A percentile compares a stretch with the other conserved stretches of the same genome.
These are phyloP conservation scores for Aeminium ludgeri DNA, from an alignment of 495 filamentous ascomycete genomes.

Conservation along the genomic window DNA sequence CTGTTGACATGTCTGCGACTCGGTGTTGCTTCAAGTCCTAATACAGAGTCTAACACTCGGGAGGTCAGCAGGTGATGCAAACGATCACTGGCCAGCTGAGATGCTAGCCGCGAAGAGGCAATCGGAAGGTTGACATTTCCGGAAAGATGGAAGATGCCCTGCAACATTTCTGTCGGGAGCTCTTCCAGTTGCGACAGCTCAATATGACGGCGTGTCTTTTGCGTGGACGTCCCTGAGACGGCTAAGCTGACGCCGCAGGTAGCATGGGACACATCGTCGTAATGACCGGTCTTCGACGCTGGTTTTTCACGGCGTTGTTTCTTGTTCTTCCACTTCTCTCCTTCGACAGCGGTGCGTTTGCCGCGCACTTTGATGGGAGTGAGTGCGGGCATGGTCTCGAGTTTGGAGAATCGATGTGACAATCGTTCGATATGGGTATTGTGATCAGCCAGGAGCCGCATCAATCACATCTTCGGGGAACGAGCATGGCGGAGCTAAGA, in stretches of 20 bases:
- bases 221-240: background rate
- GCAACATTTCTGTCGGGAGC: conserved; percentile 14
- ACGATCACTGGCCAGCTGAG: conserved; percentile 5
- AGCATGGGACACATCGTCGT: too few species aligned
- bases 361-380: conserved; percentile 11
- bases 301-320: conserved; percentile 1
- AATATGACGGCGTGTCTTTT: conserved; percentile 1
- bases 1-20: background rate
- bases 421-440: background rate
- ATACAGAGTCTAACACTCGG: background rate
- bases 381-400: background rate
- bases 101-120: conserved; percentile 1
- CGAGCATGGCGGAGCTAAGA: background rate
- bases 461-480: background rate
- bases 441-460: too few species aligned
- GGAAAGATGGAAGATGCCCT: conserved; percentile 9
- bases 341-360: conserved; percentile 6
- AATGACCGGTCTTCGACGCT: background rate
- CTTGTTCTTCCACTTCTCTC: conserved; percentile 9
- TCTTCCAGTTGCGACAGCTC: conserved; percentile 10
- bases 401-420: background rate
- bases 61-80: conserved; percentile 5
- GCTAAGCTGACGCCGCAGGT: too few species aligned
- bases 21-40: background rate
- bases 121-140: conserved; percentile 8